Conservation (phyloP, 2,329 filamentous ascomycete genomes). For the Cladorrhinum sp. region DNA sequence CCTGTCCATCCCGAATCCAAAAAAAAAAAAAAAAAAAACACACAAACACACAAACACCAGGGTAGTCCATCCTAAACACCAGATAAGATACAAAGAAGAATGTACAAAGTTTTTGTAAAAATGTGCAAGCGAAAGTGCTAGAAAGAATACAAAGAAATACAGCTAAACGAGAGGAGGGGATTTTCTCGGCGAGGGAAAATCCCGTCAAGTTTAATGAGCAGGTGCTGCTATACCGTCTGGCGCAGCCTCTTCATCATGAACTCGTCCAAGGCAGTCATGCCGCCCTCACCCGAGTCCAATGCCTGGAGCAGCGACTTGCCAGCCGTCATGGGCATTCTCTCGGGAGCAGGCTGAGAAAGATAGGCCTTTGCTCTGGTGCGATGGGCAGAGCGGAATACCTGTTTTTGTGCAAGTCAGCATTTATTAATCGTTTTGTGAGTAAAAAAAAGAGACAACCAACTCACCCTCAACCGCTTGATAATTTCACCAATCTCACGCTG, state of each 20-base stretch:
- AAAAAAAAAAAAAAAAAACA: too few species aligned
- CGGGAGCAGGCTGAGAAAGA: constrained; percentile 32
- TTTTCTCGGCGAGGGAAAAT: background rate
- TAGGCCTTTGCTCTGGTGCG: constrained; percentile 30
- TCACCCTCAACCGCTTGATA: constrained; percentile 33
- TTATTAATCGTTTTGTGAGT: background rate
- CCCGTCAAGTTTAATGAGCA: too few species aligned
- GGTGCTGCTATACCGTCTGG: constrained; percentile 26
- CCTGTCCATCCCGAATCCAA: background rate
- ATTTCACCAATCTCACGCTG: constrained; percentile 29
- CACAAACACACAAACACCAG: background rate
- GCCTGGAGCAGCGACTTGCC: constrained; percentile 32
- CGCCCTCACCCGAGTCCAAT: constrained; percentile 20
- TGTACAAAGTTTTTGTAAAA: background rate
- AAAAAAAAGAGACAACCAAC: background rate
- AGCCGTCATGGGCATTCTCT: constrained; percentile 36
- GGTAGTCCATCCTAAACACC: too few species aligned
- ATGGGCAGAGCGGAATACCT: constrained; percentile 34
- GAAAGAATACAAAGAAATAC: background rate
- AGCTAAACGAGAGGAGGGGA: too few species aligned
- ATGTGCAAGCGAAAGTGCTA: too few species aligned
- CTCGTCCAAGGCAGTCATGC: constrained; percentile 19
- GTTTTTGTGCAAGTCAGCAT: background rate
- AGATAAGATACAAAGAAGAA: background rate
- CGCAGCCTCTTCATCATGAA: constrained; percentile 25